phyloP scores from a whole-genome alignment of 768 basidiomycete genomes.

The Termitomyces sp. region DNA sequence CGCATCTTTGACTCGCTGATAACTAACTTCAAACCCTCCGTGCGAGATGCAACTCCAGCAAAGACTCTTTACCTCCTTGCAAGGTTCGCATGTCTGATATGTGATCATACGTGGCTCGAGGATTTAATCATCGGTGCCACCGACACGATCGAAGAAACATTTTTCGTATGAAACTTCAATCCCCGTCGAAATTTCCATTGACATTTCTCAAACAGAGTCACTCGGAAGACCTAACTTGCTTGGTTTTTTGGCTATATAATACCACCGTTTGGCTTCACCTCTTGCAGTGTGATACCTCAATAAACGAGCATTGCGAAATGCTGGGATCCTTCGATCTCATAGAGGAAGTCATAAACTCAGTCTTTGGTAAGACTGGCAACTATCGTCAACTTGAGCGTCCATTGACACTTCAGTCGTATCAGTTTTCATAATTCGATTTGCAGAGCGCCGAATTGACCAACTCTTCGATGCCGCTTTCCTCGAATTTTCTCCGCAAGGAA shows the following conservation, averaged over 20 bases:
- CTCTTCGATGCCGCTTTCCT: conserved; percentile 79
- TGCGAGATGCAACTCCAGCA: conserved; percentile 80
- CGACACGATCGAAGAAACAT: conserved; percentile 85
- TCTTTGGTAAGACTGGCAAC: conserved; percentile 61
- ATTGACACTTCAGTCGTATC: conserved; percentile 9
- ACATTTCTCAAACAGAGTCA: conserved; percentile 45
- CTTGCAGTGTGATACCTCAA: conserved; percentile 76
- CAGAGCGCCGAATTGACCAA: conserved; percentile 84
- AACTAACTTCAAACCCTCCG: conserved; percentile 61
- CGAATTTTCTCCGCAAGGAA: conserved; percentile 73
- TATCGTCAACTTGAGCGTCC: neutral
- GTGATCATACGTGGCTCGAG: conserved; percentile 88
- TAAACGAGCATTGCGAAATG: conserved; percentile 81
- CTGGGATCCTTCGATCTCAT: conserved; percentile 81
- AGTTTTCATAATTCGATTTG: conserved; percentile 95
- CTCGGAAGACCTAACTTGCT: conserved; percentile 78
- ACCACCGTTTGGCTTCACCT: conserved; percentile 87
- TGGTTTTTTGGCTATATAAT: conserved; percentile 96
- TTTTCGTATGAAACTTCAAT: conserved; percentile 63
- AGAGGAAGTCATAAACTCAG: conserved; percentile 90
- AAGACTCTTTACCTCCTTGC: conserved; percentile 88
- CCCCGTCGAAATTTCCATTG: conserved; percentile 6
- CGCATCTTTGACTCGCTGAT: conserved; percentile 80
- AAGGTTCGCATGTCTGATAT: conserved; percentile 88
- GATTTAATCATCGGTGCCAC: conserved; percentile 89